Base-by-base conservation (phyloP, 2,329 filamentous ascomycete species). In the Thermochaetoides dissita region DNA sequence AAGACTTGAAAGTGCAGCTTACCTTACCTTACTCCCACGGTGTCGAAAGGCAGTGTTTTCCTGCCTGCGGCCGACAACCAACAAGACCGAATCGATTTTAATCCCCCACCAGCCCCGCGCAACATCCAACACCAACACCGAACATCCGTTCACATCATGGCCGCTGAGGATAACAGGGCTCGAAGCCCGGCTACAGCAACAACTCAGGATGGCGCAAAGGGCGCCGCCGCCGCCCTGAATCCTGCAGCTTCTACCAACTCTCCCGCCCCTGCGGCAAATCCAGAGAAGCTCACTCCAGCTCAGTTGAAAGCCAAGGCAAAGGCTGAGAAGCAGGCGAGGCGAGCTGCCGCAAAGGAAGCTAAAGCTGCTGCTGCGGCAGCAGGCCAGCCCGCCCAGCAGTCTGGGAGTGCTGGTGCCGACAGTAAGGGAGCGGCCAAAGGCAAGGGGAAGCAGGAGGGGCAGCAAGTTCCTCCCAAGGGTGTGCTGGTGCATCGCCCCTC, bases 301-400 rank as follows among this genome's bases (percentile, higher is more conserved):
- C 83, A 94, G 61, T 59, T 94, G 55, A 96, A 96, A 65, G 89
- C 88, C 55, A 79, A 77, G 59, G 81, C 82, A 47, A 89, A 94
- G 60, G 88, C 85, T 30, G 89, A 95, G 59, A 96, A 95, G 66
- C 82, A 84, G 40, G 87, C 87, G 37, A 73, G 85, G 47, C 74
- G 89, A 65, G 85, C 83, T 38, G 79, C 79, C 56, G 76, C 71
- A 54, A 85, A 81, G 58, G 66, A 67, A 30, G 66, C 69, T 4
- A 72, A 72, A 48, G 57, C 57, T 30, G 62, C 66, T 2, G 62
- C 61, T 43, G 59, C 60, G 12, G 63, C 63, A 49, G 63, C 55
- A 48, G 32, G 32, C 32, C 60, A 60, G 48, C 58, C 63, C 51
- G 53, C 58, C 44, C 55, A 62, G 53, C 57, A 64, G 54, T 53